Evolutionary conservation across 2,329 filamentous ascomycete genomes (phyloP).

Genomic region (Colletotrichum theobromicola): DNA sequence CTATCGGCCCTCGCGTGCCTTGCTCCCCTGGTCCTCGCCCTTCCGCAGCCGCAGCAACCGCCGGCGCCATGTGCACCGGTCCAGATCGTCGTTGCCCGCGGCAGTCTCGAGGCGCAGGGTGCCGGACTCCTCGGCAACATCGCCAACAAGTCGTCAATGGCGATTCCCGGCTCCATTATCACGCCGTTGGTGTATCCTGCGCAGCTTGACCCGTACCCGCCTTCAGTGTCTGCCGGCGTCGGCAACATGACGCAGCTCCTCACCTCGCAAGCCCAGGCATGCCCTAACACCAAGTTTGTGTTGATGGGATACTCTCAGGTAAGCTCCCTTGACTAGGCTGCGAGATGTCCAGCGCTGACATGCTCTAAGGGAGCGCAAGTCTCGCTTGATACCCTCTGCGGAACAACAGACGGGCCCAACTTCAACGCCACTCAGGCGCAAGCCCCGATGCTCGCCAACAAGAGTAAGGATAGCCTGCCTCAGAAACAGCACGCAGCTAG

Average conservation of each 20-base stretch:
- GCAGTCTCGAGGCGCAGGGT: conserved; percentile 39
- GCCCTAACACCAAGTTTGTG: conserved; percentile 43
- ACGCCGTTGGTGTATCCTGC: conserved; percentile 45
- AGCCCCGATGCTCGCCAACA: conserved; percentile 31
- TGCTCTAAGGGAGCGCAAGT: conserved; percentile 42
- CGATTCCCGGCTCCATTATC: conserved; percentile 38
- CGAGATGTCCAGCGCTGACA: neutral
- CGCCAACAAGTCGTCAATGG: conserved; percentile 33
- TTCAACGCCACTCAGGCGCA: conserved; percentile 29
- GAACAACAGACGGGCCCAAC: conserved; percentile 30
- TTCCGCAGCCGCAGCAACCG: neutral
- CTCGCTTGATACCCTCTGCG: conserved; percentile 42
- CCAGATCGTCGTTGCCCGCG: conserved; percentile 45
- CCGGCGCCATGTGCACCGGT: conserved; percentile 23
- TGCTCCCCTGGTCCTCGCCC: neutral
- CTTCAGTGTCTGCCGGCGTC: conserved; percentile 39
- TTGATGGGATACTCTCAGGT: conserved; percentile 48
- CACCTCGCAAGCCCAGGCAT: conserved; percentile 35
- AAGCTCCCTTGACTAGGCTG: too few species aligned
- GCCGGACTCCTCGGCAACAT: conserved; percentile 37
- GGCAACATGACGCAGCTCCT: conserved; percentile 34
- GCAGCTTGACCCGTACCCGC: conserved; percentile 34
- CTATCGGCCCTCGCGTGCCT: conserved; percentile 10
- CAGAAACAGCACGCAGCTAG: fast-evolving
- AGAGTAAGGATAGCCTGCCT: conserved; percentile 32